A percentile compares a stretch with the other conserved stretches of the same genome.
Conservation (phyloP, 2,329 filamentous ascomycete species). For the Exophiala aquamarina region DNA sequence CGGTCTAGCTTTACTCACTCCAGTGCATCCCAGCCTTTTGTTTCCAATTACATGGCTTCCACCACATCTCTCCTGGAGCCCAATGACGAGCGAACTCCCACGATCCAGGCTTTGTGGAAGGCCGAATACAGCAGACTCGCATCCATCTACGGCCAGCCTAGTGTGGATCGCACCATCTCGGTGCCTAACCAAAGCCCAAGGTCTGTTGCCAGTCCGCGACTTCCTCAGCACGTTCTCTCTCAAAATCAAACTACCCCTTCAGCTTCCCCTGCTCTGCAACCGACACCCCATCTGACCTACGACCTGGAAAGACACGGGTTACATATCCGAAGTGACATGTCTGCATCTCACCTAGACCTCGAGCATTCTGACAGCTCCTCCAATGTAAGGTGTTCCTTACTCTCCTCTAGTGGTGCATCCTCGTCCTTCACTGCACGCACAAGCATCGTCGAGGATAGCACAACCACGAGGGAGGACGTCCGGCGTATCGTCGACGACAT, state of each 20-base stretch:
- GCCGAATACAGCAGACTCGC: conserved; percentile 27
- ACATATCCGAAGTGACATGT: too few species aligned
- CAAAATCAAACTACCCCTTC: conserved; percentile 3
- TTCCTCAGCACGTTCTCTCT: neutral
- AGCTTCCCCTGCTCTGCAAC: conserved; percentile 10
- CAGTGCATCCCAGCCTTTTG: neutral
- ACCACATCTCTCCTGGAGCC: conserved; percentile 18
- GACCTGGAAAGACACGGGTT: neutral
- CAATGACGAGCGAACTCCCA: conserved; percentile 22
- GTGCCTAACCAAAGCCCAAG: conserved; percentile 8
- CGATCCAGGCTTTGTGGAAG: conserved; percentile 28
- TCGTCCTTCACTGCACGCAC: conserved; percentile 25
- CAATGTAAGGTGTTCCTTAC: conserved; percentile 17
- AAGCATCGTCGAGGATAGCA: conserved; percentile 24
- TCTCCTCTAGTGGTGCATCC: conserved; percentile 23
- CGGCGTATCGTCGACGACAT: conserved; percentile 29
- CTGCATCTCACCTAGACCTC: conserved; percentile 12
- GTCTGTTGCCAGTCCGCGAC: neutral
- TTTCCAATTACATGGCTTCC: conserved; percentile 14
- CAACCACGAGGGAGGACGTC: conserved; percentile 26
- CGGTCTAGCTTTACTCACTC: too few species aligned
- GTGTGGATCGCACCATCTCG: conserved; percentile 12
- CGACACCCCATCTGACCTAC: conserved; percentile 2
- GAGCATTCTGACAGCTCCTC: conserved; percentile 26
- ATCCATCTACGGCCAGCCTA: conserved; percentile 24